phyloP scores from a whole-genome alignment of 495 filamentous ascomycete genomes.

The Neurospora intermedia region DNA sequence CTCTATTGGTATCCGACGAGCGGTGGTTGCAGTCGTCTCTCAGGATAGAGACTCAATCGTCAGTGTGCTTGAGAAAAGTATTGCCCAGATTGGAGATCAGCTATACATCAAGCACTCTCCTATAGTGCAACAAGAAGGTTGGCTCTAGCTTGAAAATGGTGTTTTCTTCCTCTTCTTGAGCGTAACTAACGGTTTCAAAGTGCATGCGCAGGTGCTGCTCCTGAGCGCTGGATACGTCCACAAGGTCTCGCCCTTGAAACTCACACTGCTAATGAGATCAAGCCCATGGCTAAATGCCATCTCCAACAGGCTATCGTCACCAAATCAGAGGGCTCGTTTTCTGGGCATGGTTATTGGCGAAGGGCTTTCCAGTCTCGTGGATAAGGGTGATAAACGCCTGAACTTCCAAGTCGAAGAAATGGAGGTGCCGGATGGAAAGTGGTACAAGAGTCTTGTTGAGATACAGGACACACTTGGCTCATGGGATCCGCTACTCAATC shows the following conservation, averaged over 20 bases:
- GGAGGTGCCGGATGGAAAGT: slow-evolving; percentile 56
- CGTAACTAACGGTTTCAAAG: slow-evolving; percentile 33
- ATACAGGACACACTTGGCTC: slow-evolving; percentile 55
- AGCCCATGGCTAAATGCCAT: slow-evolving; percentile 63
- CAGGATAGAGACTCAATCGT: slow-evolving; percentile 43
- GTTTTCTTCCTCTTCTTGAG: background rate
- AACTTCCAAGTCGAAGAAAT: slow-evolving; percentile 79
- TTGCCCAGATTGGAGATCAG: slow-evolving; percentile 71
- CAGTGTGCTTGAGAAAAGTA: slow-evolving; percentile 50
- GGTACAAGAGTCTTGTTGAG: slow-evolving; percentile 60
- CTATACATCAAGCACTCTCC: slow-evolving; percentile 79
- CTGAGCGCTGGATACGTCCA: slow-evolving; percentile 67
- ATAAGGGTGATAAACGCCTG: slow-evolving; percentile 60
- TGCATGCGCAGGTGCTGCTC: slow-evolving; percentile 68
- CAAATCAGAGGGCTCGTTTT: slow-evolving; percentile 64
- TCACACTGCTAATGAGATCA: slow-evolving; percentile 57
- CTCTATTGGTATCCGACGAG: slow-evolving; percentile 50
- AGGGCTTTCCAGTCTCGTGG: slow-evolving; percentile 67
- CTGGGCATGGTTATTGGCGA: slow-evolving; percentile 87
- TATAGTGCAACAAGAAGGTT: slow-evolving; percentile 77
- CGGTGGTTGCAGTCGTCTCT: slow-evolving; percentile 50
- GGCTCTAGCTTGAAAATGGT: slow-evolving; percentile 6
- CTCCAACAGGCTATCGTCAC: slow-evolving; percentile 74
- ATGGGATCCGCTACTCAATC: slow-evolving; percentile 36
- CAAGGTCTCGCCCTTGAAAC: slow-evolving; percentile 44